Base-by-base conservation (phyloP, 2,329 filamentous ascomycete species). In the Metarhizium album region DNA sequence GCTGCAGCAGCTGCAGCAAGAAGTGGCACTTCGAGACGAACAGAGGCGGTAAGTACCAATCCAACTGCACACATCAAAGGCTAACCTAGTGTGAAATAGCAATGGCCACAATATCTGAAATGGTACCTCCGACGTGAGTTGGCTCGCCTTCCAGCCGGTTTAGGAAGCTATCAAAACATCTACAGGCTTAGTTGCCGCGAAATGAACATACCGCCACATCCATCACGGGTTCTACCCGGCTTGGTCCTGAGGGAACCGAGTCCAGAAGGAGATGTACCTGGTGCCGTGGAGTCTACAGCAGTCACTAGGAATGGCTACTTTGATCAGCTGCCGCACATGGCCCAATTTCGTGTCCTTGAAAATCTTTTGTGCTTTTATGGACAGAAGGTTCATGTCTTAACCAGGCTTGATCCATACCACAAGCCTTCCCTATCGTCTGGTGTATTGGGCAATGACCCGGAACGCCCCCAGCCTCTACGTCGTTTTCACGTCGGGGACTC, bases 341-440 rank as follows among this genome's bases (percentile, higher is more conserved):
- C 70, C 1, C 64, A 70, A 47, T 55, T 60, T 3, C 53, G 53
- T 2, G 71, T 76, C 9, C 63, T 76, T 13, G 55, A 53, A 5
- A n/a, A 60, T 0, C n/a, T 62, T 2, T 60, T 75, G 1, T 60
- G 68, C n/a, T 70, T 68, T 45, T 33, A 59, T 0, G 60, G 57
- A 0, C 27, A 63, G 1, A 45, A 68, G 0, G 54, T 77, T 3
- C 74, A 78, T 49, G 70, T 64, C 22, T 59, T 76, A 2, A 74
- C 72, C 1, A 64, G 74, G 0, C 60, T 77, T 0, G 74, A 77
- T 31, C 64, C 62, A 0, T 58, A 54, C 5, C 51, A 59, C 1
- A 50, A 57, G 1, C 66, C 63, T 4, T n/a, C 14, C 18, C 13
- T 46, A 4, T 40, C 46, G 18, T 14, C 13, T 9, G 45, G n/a